Evolutionary conservation across 768 basidiomycete genomes (phyloP).

Genomic region (Pleurotus tuoliensis): DNA sequence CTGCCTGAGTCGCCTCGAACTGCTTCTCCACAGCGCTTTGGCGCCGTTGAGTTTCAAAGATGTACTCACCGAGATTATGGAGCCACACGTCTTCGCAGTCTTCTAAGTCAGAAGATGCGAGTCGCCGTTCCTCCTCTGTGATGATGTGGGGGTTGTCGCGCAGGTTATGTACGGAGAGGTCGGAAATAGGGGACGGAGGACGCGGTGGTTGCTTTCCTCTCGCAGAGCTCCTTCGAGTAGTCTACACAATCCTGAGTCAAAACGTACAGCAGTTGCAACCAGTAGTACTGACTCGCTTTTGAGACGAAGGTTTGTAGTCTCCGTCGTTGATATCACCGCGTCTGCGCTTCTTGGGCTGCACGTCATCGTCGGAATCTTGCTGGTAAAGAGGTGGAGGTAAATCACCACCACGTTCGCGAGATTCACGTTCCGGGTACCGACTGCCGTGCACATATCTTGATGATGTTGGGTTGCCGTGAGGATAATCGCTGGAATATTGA

Average conservation of each 20-base stretch:
- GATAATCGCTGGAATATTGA: conserved; percentile 11
- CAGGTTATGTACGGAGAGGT: conserved; percentile 22
- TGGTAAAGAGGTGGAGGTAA: conserved; percentile 22
- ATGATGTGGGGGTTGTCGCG: conserved; percentile 22
- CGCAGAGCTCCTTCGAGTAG: conserved; percentile 40
- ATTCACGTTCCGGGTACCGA: conserved; percentile 16
- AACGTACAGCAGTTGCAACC: not conserved
- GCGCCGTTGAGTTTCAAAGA: conserved; percentile 67
- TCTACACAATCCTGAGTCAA: conserved; percentile 15
- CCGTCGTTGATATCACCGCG: conserved; percentile 46
- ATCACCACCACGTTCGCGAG: conserved; percentile 32
- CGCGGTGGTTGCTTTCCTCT: conserved; percentile 29
- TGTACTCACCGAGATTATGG: conserved; percentile 64
- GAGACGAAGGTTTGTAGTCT: conserved; percentile 44
- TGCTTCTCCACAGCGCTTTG: conserved; percentile 69
- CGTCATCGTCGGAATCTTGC: conserved; percentile 21
- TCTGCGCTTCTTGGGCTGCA: conserved; percentile 45
- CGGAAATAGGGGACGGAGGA: conserved; percentile 22
- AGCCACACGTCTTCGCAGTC: conserved; percentile 79
- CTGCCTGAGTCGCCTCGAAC: conserved; percentile 64
- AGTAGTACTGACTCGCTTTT: conserved; percentile 52
- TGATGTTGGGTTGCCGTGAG: conserved; percentile 4
- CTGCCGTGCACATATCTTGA: conserved; percentile 1
- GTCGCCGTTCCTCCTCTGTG: conserved; percentile 39
- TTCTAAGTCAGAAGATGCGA: conserved; percentile 74